Evolutionary conservation across 2,329 filamentous ascomycete species (phyloP), one percentile per base, ranked within the genome.

Genomic region (Trichoderma sp.): DNA sequence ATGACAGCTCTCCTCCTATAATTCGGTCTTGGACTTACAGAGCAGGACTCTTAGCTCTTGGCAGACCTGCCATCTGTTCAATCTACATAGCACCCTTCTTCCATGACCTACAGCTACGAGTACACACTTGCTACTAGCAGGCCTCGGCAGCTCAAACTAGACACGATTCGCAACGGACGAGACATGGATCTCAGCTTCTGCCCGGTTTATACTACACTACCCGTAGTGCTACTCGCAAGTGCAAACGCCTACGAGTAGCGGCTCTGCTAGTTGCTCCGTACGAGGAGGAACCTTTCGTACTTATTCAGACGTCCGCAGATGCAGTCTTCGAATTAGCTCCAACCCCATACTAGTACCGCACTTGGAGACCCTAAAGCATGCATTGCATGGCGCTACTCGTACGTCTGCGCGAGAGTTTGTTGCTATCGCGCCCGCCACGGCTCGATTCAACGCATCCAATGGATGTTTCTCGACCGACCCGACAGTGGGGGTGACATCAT

Each of bases 361-460:
- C 69, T 73, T 56, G 21, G 60, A 6, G 21, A 53, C 59, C 29
- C 60, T 65, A 65, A 73, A 45, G 69, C 60, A 73, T 65, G 69
- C 60, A 73, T 56, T 65, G 69, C 60, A 73, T 65, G 60, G 69
- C 60, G 41, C 69, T 64, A 65, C 60, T 73, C 29, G 60, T n/a
- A 63, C 31, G 60, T 73, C 69, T 56, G 60, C 64, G 69, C 29
- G 41, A 71, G 69, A 72, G 69, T 64, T 72, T 72, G 69, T 73
- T 21, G 53, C 33, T 38, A 6, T 33, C 71, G 41, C 63, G 63
- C 45, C 62, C 71, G 18, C 63, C 27, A 45, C 45, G 63, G 41
- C 60, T 65, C 69, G 41, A 72, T 65, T 72, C 21, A 27, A 64
- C 60, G 38, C 60, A 56, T 53, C 60, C 69, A 56, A 63, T 31